Conservation (phyloP, 2,329 filamentous ascomycete species). For the Fusarium praegraminearum region DNA sequence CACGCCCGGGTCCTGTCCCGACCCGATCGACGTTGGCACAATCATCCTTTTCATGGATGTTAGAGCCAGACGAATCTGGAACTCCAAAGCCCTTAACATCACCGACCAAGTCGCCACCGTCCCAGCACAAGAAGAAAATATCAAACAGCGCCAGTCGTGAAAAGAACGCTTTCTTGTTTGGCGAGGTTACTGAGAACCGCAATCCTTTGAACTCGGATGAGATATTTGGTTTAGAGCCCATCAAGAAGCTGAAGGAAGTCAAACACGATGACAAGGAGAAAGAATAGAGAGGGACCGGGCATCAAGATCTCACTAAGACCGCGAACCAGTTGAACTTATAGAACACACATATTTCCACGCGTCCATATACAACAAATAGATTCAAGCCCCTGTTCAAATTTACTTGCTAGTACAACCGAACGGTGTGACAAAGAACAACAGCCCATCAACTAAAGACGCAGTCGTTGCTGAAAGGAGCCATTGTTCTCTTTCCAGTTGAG, state of each 20-base stretch:
- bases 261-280: slow-evolving; percentile 4
- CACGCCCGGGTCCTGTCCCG: slow-evolving; percentile 58
- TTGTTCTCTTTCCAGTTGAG: neutral
- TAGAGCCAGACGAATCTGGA: slow-evolving; percentile 65
- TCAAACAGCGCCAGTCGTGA: slow-evolving; percentile 63
- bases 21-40: slow-evolving; percentile 76
- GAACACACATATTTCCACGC: slow-evolving; percentile 4
- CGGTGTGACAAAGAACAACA: neutral
- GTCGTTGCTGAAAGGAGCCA: neutral
- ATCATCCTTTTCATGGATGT: slow-evolving; percentile 84
- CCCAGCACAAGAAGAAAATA: slow-evolving; percentile 56
- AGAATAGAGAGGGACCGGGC: slow-evolving; percentile 2
- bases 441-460: neutral
- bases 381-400: neutral
- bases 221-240: slow-evolving; percentile 67
- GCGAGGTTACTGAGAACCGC: slow-evolving; percentile 60
- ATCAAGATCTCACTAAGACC: neutral
- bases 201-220: slow-evolving; percentile 59
- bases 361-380: neutral
- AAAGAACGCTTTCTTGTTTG: slow-evolving; percentile 70
- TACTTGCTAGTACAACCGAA: neutral
- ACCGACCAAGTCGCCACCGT: slow-evolving; percentile 49
- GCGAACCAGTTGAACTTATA: neutral
- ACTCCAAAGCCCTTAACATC: slow-evolving; percentile 41
- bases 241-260: slow-evolving; percentile 50